phyloP scores from a whole-genome alignment of 2,329 filamentous ascomycete species.

The Rhynchosporium agropyri region DNA sequence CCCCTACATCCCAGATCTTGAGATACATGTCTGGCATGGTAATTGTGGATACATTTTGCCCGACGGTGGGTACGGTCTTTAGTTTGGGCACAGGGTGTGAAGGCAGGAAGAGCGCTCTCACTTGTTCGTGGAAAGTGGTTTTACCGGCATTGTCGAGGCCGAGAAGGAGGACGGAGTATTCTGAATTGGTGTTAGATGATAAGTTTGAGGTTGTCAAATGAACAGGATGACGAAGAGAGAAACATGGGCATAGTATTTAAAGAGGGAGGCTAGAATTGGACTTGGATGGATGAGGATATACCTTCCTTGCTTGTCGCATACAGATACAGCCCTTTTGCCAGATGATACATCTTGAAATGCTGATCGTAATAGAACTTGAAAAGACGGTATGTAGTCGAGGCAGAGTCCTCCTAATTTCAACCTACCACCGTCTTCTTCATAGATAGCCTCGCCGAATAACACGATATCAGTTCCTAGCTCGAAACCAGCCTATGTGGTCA shows the following conservation, averaged over 20 bases:
- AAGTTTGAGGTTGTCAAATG: slow-evolving; percentile 11
- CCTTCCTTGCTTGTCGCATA: slow-evolving; percentile 97
- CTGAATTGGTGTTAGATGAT: slow-evolving; percentile 48
- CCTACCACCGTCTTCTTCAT: slow-evolving; percentile 20
- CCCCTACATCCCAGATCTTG: slow-evolving; percentile 98
- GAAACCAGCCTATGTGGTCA: slow-evolving; percentile 18
- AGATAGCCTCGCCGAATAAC: slow-evolving; percentile 13
- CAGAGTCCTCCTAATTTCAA: slow-evolving; percentile 9
- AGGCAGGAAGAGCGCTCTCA: slow-evolving; percentile 82
- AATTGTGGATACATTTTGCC: slow-evolving; percentile 94
- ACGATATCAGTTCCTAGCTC: background rate
- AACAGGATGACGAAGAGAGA: slow-evolving; percentile 1
- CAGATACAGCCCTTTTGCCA: slow-evolving; percentile 91
- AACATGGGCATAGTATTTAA: background rate
- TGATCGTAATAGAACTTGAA: background rate
- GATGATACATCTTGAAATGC: slow-evolving; percentile 76
- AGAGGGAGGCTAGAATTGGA: background rate
- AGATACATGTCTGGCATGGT: slow-evolving; percentile 92
- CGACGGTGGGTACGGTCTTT: slow-evolving; percentile 94
- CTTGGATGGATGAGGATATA: slow-evolving; percentile 45
- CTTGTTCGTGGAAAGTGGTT: slow-evolving; percentile 95
- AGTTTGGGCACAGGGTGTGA: slow-evolving; percentile 64
- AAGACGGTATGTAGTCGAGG: slow-evolving; percentile 8
- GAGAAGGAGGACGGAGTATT: slow-evolving; percentile 96
- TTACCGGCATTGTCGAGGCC: slow-evolving; percentile 98